Base-by-base conservation (phyloP, 2,329 filamentous ascomycete genomes). In the Trichoderma guizhouense region DNA sequence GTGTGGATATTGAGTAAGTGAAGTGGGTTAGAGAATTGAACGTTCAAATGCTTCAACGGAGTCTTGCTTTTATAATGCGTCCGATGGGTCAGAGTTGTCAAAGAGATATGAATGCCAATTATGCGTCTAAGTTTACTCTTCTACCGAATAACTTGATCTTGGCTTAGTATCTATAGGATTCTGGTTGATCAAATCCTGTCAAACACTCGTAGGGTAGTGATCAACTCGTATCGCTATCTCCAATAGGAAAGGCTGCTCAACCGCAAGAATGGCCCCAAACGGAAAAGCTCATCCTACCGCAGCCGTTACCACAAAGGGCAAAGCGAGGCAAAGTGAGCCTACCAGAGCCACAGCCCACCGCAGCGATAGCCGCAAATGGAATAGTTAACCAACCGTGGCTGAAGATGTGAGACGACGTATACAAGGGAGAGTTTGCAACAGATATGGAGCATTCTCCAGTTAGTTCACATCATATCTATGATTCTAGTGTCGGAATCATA, bases 11-110 rank as follows among this genome's bases (percentile, higher is more conserved):
- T 1, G 5, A 5, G 3, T 1, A 43, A 8, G 9, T 8, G 43
- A 6, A 6, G 9, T 51, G 43, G n/a, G 8, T 51, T 51, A 6
- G n/a, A n/a, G 18, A 51, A 6, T 21, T 12, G 43, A 51, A 51
- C 1, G 9, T 0, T n/a, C 1, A 51, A 6, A 51, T 0, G 18
- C 39, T 0, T 6, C 5, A 51, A 21, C 39, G 3, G 9, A 21
- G n/a, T 12, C 43, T 3, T 21, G 43, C n/a, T 51, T 51, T 51
- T 51, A 43, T 43, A 43, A 43, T 43, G 15, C 9, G 39, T 43
- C 7, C 2, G 15, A 43, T 43, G 15, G 36, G 15, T 1, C 1
- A 0, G 15, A 43, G 39, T 9, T n/a, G 39, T 3, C 15, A n/a
- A n/a, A 18, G 15, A 3, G 7, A 43, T 43, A 1, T 0, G 36